A percentile compares a stretch with the other conserved stretches of the same genome.
These are phyloP conservation scores for Aspergillus chevalieri DNA, from an alignment of 2,329 filamentous ascomycete genomes.

Conservation along the genomic window DNA sequence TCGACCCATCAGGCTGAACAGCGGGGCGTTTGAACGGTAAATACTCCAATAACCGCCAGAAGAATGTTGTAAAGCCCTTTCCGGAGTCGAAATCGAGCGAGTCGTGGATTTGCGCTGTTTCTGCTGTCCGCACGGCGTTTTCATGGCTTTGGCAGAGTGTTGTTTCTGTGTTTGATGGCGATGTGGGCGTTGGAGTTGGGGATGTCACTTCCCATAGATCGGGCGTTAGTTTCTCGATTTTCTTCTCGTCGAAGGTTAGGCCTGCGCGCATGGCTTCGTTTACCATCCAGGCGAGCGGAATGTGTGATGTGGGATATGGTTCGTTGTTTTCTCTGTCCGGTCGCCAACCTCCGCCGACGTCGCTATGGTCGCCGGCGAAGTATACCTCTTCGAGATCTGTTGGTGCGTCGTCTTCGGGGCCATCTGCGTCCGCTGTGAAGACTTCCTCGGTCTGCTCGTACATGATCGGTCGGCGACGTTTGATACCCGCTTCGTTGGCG, in stretches of 20 bases:
- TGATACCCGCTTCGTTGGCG: not conserved
- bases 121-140: conserved; percentile 3
- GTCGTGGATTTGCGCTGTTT: conserved; percentile 10
- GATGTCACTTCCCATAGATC: conserved; percentile 1
- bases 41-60: conserved; percentile 15
- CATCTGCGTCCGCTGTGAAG: not conserved
- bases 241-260: conserved; percentile 55
- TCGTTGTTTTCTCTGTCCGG: conserved; percentile 38
- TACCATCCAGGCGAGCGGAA: conserved; percentile 64
- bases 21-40: conserved; percentile 12
- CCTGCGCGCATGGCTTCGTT: conserved; percentile 56
- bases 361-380: conserved; percentile 68
- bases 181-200: not conserved
- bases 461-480: not conserved
- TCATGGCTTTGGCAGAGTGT: conserved; percentile 1
- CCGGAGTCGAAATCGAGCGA: conserved; percentile 13
- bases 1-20: conserved; percentile 9
- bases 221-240: conserved; percentile 15
- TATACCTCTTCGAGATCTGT: conserved; percentile 67
- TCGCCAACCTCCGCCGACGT: conserved; percentile 68
- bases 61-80: conserved; percentile 9
- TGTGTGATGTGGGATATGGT: conserved; percentile 52
- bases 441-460: not conserved
- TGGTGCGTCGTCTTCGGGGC: not conserved
- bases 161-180: not conserved